Conservation (phyloP, 1,284 basidiomycete species). For the Sporisorium reilianum region DNA sequence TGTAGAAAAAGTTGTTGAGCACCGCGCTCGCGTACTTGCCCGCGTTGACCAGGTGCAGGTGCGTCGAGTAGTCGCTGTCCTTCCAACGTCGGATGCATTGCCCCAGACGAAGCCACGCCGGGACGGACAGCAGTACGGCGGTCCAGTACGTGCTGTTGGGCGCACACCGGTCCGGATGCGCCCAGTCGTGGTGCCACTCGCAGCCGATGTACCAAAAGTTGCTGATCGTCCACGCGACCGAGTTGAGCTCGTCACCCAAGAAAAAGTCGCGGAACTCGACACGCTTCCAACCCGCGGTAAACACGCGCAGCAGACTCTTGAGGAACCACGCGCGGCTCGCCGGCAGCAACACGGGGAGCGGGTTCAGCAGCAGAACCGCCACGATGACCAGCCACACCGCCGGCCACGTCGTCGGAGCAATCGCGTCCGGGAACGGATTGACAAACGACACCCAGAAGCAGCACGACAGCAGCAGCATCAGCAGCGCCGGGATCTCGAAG, state of each 20-base stretch:
- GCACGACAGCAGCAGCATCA: constrained; percentile 81
- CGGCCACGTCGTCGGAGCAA: constrained; percentile 76
- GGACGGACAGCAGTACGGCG: constrained; percentile 75
- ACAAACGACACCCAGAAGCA: constrained; percentile 88
- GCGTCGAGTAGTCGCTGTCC: constrained; percentile 76
- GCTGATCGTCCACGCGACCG: constrained; percentile 67
- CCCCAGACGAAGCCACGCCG: constrained; percentile 80
- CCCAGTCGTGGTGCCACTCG: constrained; percentile 73
- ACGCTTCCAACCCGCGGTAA: constrained; percentile 77
- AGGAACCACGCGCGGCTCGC: constrained; percentile 84
- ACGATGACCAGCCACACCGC: constrained; percentile 83
- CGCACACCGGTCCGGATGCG: constrained; percentile 49
- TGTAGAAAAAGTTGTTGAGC: constrained; percentile 65
- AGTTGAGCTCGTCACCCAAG: constrained; percentile 69
- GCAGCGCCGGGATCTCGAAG: constrained; percentile 83
- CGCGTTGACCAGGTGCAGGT: constrained; percentile 87
- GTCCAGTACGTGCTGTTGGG: constrained; percentile 65
- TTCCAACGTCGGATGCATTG: constrained; percentile 88
- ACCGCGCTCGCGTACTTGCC: constrained; percentile 66
- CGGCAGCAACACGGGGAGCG: constrained; percentile 78
- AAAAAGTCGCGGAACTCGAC: constrained; percentile 69
- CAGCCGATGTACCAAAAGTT: constrained; percentile 76
- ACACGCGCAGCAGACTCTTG: constrained; percentile 73
- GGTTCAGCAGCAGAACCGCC: constrained; percentile 78
- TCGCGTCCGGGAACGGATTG: constrained; percentile 64